phyloP scores from a whole-genome alignment of 2,329 filamentous ascomycete genomes.

The Mycosphaerelloides madeirae region DNA sequence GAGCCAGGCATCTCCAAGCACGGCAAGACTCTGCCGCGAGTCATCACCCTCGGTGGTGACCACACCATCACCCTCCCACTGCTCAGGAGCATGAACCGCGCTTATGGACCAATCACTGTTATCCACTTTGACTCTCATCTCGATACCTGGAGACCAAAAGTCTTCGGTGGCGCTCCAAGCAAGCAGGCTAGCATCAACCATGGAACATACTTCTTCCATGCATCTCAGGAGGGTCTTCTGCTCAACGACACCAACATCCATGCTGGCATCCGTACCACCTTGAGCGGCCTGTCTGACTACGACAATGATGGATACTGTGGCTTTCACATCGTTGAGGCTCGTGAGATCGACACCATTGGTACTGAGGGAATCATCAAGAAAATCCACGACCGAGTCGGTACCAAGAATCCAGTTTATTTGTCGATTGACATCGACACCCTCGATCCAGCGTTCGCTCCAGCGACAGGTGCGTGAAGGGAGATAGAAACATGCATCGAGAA shows the following conservation, averaged over 20 bases:
- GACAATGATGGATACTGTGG: slow-evolving; percentile 82
- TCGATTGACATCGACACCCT: slow-evolving; percentile 85
- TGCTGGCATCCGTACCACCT: slow-evolving; percentile 77
- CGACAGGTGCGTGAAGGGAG: slow-evolving; percentile 48
- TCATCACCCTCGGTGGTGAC: slow-evolving; percentile 67
- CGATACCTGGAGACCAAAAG: slow-evolving; percentile 71
- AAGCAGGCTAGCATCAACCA: slow-evolving; percentile 73
- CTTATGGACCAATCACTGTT: slow-evolving; percentile 63
- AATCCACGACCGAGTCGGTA: slow-evolving; percentile 64
- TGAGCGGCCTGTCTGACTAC: slow-evolving; percentile 74
- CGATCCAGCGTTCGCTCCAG: slow-evolving; percentile 75
- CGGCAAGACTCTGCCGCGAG: slow-evolving; percentile 69
- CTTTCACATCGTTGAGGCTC: slow-evolving; percentile 74
- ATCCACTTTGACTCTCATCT: slow-evolving; percentile 59
- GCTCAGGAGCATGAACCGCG: slow-evolving; percentile 55
- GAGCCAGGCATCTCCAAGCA: slow-evolving; percentile 64
- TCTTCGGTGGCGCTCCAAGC: slow-evolving; percentile 76
- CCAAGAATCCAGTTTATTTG: slow-evolving; percentile 70
- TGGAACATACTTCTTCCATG: slow-evolving; percentile 86
- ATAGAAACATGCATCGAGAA: too few species aligned
- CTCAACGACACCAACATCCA: slow-evolving; percentile 83
- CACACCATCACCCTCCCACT: slow-evolving; percentile 59
- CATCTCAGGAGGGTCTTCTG: slow-evolving; percentile 69
- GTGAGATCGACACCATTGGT: slow-evolving; percentile 65
- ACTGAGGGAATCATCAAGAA: slow-evolving; percentile 68